phyloP scores from a whole-genome alignment of 192 early-diverging fungal species.

The Backusella australiensis region DNA sequence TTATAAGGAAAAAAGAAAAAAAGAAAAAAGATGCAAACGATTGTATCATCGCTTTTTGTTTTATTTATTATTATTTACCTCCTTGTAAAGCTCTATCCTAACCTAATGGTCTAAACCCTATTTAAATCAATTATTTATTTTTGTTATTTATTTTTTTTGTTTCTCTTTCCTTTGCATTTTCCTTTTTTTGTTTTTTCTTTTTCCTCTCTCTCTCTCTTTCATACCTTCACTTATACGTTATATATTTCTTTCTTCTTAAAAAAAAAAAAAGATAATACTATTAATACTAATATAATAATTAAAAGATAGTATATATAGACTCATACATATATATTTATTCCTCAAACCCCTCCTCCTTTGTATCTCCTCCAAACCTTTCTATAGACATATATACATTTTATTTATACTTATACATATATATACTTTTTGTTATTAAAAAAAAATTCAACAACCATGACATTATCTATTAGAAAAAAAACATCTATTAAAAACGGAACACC shows the following conservation, averaged over 20 bases:
- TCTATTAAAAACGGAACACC: background rate
- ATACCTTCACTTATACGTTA: background rate
- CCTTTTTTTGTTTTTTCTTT: background rate
- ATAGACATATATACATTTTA: constrained; percentile 4
- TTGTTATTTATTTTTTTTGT: background rate
- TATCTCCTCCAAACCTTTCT: background rate
- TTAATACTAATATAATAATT: background rate
- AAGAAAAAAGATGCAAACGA: background rate
- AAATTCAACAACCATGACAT: background rate
- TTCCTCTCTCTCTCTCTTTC: background rate
- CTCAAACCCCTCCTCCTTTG: background rate
- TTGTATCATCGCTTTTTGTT: background rate
- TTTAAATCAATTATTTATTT: background rate
- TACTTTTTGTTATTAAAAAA: background rate
- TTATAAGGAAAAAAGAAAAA: background rate
- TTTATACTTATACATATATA: background rate
- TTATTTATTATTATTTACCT: constrained; percentile 1
- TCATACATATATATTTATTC: background rate
- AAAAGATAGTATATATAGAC: background rate
- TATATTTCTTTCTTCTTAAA: background rate
- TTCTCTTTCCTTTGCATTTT: background rate
- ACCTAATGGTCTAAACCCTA: background rate
- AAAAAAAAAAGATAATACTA: too few species aligned
- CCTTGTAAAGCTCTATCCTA: background rate
- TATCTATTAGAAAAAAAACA: background rate